These are phyloP conservation scores for Psidium friedrichsthalianum DNA, from an alignment of 345 rosid species.

Conservation along the genomic window DNA sequence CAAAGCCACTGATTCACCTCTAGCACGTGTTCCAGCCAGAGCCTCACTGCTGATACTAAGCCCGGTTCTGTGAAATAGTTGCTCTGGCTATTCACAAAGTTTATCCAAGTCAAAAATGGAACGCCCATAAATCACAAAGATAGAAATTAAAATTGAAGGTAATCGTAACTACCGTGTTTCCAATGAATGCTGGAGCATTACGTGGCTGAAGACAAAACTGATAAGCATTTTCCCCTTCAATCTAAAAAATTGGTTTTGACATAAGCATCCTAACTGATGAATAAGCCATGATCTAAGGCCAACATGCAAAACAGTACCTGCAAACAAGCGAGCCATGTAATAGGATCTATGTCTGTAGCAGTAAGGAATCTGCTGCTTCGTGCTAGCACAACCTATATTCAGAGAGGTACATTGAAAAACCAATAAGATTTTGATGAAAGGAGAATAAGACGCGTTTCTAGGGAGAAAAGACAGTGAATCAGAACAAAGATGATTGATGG, in stretches of 20 bases:
- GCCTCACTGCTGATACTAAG: conserved; percentile 71
- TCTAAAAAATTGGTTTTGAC: conserved; percentile 20
- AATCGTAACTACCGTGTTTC: conserved; percentile 58
- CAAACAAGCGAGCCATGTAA: conserved; percentile 66
- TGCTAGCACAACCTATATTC: conserved; percentile 74
- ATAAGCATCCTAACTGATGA: not conserved
- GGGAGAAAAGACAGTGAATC: not conserved
- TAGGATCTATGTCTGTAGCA: conserved; percentile 60
- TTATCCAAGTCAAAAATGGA: conserved; percentile 31
- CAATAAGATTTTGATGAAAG: not conserved
- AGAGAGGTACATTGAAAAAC: not conserved
- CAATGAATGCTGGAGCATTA: conserved; percentile 77
- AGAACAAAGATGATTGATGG: not conserved
- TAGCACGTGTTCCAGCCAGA: conserved; percentile 82
- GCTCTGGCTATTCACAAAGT: conserved; percentile 80
- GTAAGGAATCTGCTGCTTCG: conserved; percentile 69
- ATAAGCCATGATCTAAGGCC: not conserved
- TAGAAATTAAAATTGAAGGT: not conserved
- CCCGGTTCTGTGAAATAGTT: conserved; percentile 70
- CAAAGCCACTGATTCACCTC: conserved; percentile 49
- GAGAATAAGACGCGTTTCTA: not conserved
- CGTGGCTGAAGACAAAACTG: conserved; percentile 93
- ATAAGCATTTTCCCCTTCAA: conserved; percentile 75
- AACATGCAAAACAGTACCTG: conserved; percentile 34
- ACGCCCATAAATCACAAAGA: not conserved